Base-by-base conservation (phyloP, 257 asterid species). In the Penstemon barbatus region DNA sequence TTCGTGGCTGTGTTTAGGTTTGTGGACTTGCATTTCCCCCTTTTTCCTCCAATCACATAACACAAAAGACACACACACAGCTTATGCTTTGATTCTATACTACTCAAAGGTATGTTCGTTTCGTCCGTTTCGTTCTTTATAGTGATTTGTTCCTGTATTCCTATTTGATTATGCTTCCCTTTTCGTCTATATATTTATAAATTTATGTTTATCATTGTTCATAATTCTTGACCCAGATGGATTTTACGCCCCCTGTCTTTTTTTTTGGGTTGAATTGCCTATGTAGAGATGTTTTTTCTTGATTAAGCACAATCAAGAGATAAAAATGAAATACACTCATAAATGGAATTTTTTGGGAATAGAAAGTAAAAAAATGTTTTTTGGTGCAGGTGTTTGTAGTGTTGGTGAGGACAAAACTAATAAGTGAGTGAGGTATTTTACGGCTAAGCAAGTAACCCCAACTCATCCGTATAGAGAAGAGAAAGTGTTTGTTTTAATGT, bases 401-500 rank as follows among this genome's bases (percentile, higher is more conserved):
- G 11, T 70, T 44, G 53, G 65, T 50, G 50, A 2, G 18, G 25
- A 63, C 57, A 52, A 53, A 62, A 46, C 61, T 57, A 43, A 12
- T 61, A 66, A 38, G 54, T 54, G 19, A 41, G 63, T 13, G 49
- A 10, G 63, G 25, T 56, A 55, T 50, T 62, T 51, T 61, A 61
- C 48, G 36, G 50, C 70, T 25, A 44, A 36, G 4, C 42, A 5
- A 55, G 33, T 36, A 49, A 6, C 6, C 57, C 57, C 40, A 52
- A 59, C 63, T 39, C 46, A 42, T 63, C 50, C 8, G 4, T 57
- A 11, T 48, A 53, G 33, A 19, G 64, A 11, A 57, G 56, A 56
- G 9, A 55, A 61, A 25, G 45, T 53, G 12, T 3, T 7, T 8
- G n/a, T 5, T 33, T 71, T 61, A 72, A 93, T 93, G 99, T 93